Conservation (phyloP, 352 stramenopile genomes). For the Pythium myriotylum region DNA sequence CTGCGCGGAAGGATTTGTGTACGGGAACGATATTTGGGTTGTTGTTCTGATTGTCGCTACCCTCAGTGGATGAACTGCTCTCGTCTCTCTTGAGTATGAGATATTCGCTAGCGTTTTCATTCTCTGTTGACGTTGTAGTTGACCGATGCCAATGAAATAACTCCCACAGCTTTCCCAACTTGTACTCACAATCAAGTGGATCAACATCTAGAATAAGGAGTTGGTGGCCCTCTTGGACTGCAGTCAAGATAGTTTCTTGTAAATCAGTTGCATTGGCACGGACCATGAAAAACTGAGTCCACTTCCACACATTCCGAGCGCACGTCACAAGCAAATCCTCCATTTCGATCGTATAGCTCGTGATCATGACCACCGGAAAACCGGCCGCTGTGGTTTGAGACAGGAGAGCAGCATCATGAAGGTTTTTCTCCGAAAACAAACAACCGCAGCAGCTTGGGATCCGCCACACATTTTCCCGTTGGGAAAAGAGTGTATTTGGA, state of each 20-base stretch:
- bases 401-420: slow-evolving; percentile 51
- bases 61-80: not conserved
- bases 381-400: slow-evolving; percentile 29
- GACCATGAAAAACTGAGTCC: slow-evolving; percentile 48
- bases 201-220: slow-evolving; percentile 63
- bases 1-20: slow-evolving; percentile 42
- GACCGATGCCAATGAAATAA: slow-evolving; percentile 43
- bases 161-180: slow-evolving; percentile 17
- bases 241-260: slow-evolving; percentile 29
- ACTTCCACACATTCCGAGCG: slow-evolving; percentile 43
- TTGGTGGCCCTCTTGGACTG: slow-evolving; percentile 52
- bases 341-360: slow-evolving; percentile 38
- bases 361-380: slow-evolving; percentile 47
- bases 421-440: slow-evolving; percentile 43
- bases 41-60: not conserved
- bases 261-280: slow-evolving; percentile 40
- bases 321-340: slow-evolving; percentile 50
- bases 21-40: slow-evolving; percentile 29
- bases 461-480: slow-evolving; percentile 23
- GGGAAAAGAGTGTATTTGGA: slow-evolving; percentile 7
- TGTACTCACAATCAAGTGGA: slow-evolving; percentile 36
- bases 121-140: not conserved
- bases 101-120: not conserved
- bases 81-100: slow-evolving; percentile 4
- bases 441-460: slow-evolving; percentile 30